phyloP scores from a whole-genome alignment of 2,329 filamentous ascomycete genomes.

The Phialophora chinensis region DNA sequence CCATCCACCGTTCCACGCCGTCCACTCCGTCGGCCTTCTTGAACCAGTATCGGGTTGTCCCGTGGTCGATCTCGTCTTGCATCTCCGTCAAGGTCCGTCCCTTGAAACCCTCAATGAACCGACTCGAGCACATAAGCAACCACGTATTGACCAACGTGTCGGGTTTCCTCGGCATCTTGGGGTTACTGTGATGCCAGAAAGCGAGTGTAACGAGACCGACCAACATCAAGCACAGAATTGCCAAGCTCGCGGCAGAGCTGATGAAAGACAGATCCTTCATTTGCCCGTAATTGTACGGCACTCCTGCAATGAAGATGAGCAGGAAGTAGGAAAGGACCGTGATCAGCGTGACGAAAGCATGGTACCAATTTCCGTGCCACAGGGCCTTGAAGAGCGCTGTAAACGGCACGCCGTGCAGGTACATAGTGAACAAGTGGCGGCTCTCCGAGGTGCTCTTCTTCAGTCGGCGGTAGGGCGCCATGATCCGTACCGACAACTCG shows the following conservation, averaged over 20 bases:
- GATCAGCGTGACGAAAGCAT: slow-evolving; percentile 22
- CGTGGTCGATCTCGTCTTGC: slow-evolving; percentile 17
- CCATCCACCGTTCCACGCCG: slow-evolving; percentile 13
- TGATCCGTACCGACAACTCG: slow-evolving; percentile 15
- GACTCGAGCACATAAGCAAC: slow-evolving; percentile 26
- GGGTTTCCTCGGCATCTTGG: slow-evolving; percentile 18
- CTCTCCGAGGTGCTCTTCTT: background rate
- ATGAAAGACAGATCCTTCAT: slow-evolving; percentile 17
- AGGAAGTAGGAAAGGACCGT: slow-evolving; percentile 20
- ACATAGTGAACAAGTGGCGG: slow-evolving; percentile 14
- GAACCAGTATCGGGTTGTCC: slow-evolving; percentile 8
- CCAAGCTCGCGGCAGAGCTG: slow-evolving; percentile 19
- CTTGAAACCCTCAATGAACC: slow-evolving; percentile 16
- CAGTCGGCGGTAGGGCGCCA: slow-evolving; percentile 23
- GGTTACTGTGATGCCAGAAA: slow-evolving; percentile 19
- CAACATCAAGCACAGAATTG: slow-evolving; percentile 17
- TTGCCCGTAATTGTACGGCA: slow-evolving; percentile 25
- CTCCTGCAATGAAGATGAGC: slow-evolving; percentile 20
- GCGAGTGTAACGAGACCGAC: slow-evolving; percentile 11
- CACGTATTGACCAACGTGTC: slow-evolving; percentile 24
- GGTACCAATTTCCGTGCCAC: slow-evolving; percentile 18
- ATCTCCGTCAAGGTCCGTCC: slow-evolving; percentile 10
- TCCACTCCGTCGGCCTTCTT: slow-evolving; percentile 9
- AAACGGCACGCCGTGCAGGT: slow-evolving; percentile 17
- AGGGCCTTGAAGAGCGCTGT: slow-evolving; percentile 21